Evolutionary conservation across 1,284 basidiomycete species (phyloP), one percentile per base, ranked within the genome.

Genomic region (Heterobasidion irregulare): DNA sequence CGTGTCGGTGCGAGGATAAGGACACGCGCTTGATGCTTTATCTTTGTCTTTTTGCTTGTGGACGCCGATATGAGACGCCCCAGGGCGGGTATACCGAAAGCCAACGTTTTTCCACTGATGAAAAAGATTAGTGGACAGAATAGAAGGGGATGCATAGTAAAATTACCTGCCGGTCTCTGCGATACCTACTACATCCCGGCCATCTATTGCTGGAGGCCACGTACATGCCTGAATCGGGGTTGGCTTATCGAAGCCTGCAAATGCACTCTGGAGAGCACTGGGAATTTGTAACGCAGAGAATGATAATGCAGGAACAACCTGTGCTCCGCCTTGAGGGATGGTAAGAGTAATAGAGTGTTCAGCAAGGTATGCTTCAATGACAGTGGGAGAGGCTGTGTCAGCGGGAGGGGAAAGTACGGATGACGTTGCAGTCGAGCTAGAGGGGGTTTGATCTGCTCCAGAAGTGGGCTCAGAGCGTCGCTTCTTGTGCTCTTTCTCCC

Each of bases 161-260:
- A 47, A 69, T 52, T 60, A 85, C 84, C 83, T 93, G 63, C 95
- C 97, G 1, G 96, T 99, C 76, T 99, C 95, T 13, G 97, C 96
- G 59, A 99, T 94, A 57, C 96, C 96, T 38, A 99, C 88, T 0
- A 97, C 91, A 68, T 98, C 94, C 33, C 80, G 79, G 4, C 92
- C 90, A 53, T 80, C 77, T 34, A 98, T 74, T 6, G 92, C 81
- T 16, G 92, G 85, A 3, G 94, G 94, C 96, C 96, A 99, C 36
- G 94, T 87, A 65, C 93, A 97, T 5, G 94, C 87, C 70, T 99
- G 96, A 57, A 99, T 95, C 0, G 96, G 94, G 0, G 95, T 97
- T 0, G 97, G 97, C 63, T 90, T 85, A 57, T 85, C 81, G 75
- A 96, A 99, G 8, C 77, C 72, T 56, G 70, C 71, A 58, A 94